Evolutionary conservation across 1,284 basidiomycete genomes (phyloP).

Genomic region (Ganoderma meredithae): DNA sequence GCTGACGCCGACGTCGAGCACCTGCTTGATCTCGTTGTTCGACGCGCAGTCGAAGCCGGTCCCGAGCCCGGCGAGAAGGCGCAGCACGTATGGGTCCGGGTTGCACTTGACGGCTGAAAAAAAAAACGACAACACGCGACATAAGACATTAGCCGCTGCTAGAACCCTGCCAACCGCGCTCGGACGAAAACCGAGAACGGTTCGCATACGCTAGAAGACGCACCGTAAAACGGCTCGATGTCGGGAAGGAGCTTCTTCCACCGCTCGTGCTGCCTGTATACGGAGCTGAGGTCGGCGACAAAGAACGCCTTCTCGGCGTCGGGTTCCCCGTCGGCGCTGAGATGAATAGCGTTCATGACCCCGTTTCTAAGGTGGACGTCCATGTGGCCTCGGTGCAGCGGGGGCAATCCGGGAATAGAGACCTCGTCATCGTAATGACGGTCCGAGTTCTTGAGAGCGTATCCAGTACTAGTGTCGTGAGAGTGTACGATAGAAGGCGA

Average conservation of each 20-base stretch:
- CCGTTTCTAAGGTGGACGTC: slow-evolving; percentile 77
- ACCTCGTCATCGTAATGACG: slow-evolving; percentile 46
- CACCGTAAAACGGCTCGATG: slow-evolving; percentile 93
- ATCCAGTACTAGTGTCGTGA: slow-evolving; percentile 32
- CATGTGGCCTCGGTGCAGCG: slow-evolving; percentile 70
- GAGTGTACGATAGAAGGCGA: slow-evolving; percentile 36
- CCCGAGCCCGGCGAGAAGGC: slow-evolving; percentile 89
- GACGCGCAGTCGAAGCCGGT: slow-evolving; percentile 99
- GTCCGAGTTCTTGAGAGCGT: slow-evolving; percentile 33
- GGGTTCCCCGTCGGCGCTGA: slow-evolving; percentile 57
- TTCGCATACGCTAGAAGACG: slow-evolving; percentile 39
- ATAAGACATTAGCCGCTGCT: slow-evolving; percentile 14
- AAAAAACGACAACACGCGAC: slow-evolving; percentile 17
- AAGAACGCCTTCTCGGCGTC: slow-evolving; percentile 96
- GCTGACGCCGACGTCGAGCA: slow-evolving; percentile 78
- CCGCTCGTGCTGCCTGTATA: slow-evolving; percentile 87
- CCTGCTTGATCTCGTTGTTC: slow-evolving; percentile 89
- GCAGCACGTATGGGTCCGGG: slow-evolving; percentile 93
- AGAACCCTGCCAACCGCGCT: slow-evolving; percentile 17
- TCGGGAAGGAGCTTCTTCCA: slow-evolving; percentile 87
- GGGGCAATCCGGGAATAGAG: slow-evolving; percentile 70
- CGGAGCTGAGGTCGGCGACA: slow-evolving; percentile 91
- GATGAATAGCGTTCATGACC: slow-evolving; percentile 67
- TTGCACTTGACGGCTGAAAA: slow-evolving; percentile 92
- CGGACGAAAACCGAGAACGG: background rate